Evolutionary conservation across 805 yeast species (phyloP), one percentile per base, ranked within the genome.

Genomic region (Starmerella sp.): DNA sequence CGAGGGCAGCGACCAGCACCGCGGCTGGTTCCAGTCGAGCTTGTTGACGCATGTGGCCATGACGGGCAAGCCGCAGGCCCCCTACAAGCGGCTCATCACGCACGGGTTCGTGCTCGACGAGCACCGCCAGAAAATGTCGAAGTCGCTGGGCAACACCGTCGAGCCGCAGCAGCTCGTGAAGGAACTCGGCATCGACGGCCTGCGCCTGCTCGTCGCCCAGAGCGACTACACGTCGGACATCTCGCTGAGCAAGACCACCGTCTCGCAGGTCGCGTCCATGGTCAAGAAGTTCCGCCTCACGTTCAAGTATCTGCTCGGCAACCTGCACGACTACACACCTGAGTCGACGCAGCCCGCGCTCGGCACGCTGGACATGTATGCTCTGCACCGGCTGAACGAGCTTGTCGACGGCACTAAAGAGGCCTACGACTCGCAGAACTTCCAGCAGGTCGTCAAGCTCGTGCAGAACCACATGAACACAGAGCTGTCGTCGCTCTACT

Each of bases 1-100:
- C 13, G 99, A 93, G 73, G 99, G 99, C 2, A 80, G 90, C n/a
- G 99, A 93, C 66, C 99, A 93, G 69, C 98, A 93, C 66, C 78
- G 99, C 57, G 99, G 99, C 0, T 93, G 99, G 99, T 93, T 93
- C 67, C 99, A 93, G 71, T 86, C 96, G 35, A 88, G 96, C 1
- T 71, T 93, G 31, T 72, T 93, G 55, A 89, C 95, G 29, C 85
- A 81, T 64, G 77, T 88, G 28, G 85, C 84, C 4, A 64, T 70
- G 10, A 58, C 51, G 9, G 62, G 70, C 38, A 60, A 71, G 0
- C 57, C 66, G 1, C 54, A 44, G 0, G 80, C 86, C 0, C 97
- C 98, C 0, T 93, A 78, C 69, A 77, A 77, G 57, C 75, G 77
- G 29, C 78, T 93, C 38, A 77, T 93, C 31, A 93, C 98, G 0